Evolutionary conservation across 495 filamentous ascomycete genomes (phyloP), one percentile per base, ranked within the genome.

Genomic region (Neurospora sp.): DNA sequence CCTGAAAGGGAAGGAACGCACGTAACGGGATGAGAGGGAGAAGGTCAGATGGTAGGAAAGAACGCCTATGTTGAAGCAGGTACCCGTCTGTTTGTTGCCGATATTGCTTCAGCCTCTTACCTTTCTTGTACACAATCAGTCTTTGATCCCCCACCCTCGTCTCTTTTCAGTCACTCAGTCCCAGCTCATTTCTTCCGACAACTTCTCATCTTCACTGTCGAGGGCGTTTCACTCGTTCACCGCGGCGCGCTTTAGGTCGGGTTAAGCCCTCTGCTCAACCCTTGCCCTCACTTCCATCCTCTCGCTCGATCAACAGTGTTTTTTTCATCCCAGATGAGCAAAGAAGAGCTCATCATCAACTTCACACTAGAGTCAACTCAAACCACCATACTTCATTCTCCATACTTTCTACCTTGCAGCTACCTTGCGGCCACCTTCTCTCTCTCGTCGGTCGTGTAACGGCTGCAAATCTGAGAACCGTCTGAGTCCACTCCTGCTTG

Each of bases 51-150:
- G 53, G 53, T 66, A 14, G 53, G 53, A 66, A 35, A 18, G 53
- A 18, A 66, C 27, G 53, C 27, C 14, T 9, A 4, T 66, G 27
- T 66, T 18, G 53, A 9, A 66, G 53, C 53, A 35, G 27, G 53
- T 66, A 66, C 53, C 53, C 53, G 53, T 66, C 68, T 61, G 69
- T 42, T 22, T 69, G 68, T 73, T 74, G 22, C 14, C 27, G 53
- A 66, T 66, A 66, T 66, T 66, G 27, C 27, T 37, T 66, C 53
- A 66, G 27, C 27, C 18, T 18, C 14, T 66, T 61, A 35, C 53
- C 53, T 37, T 35, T 66, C 10, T 37, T 16, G 53, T 16, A 35
- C 53, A 66, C 53, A 27, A 59, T 48, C 44, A 27, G 48, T 59
- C 48, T 27, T 59, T 12, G 48, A 27, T 27, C 48, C 11, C 48